Percentiles rank a stretch among this genome's conserved stretches.
Conservation (phyloP, 2,329 filamentous ascomycete species). For the Penicillium fuscoglaucum region DNA sequence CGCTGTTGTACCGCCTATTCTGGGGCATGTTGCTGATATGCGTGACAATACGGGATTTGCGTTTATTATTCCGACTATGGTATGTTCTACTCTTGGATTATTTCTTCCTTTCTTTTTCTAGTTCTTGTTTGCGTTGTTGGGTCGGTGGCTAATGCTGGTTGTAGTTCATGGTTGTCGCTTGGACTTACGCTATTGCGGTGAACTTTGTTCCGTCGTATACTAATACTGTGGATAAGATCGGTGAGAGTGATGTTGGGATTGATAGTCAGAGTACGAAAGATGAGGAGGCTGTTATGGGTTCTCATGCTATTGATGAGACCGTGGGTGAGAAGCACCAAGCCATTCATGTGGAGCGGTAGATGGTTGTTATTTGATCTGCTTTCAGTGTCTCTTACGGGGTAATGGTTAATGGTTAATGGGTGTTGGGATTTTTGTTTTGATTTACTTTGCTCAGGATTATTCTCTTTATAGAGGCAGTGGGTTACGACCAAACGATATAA, state of each 20-base stretch:
- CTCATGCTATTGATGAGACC: slow-evolving; percentile 28
- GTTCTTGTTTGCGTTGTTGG: slow-evolving; percentile 32
- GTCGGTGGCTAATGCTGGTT: slow-evolving; percentile 2
- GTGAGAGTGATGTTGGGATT: slow-evolving; percentile 48
- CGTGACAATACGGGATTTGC: slow-evolving; percentile 61
- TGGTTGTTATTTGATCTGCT: not conserved
- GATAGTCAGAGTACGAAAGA: slow-evolving; percentile 22
- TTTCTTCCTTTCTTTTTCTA: slow-evolving; percentile 14
- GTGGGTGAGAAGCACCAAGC: slow-evolving; percentile 16
- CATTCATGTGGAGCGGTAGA: slow-evolving; percentile 15
- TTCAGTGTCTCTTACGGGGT: not conserved
- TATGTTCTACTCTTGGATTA: slow-evolving; percentile 29
- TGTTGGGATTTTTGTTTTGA: not conserved
- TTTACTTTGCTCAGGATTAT: not conserved
- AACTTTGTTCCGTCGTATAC: slow-evolving; percentile 68
- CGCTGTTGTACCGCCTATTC: slow-evolving; percentile 70
- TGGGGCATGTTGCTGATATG: slow-evolving; percentile 66
- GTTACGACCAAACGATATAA: not conserved
- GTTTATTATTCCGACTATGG: slow-evolving; percentile 65
- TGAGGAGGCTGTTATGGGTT: slow-evolving; percentile 30
- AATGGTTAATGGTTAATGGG: not conserved
- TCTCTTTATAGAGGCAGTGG: not conserved
- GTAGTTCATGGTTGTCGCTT: slow-evolving; percentile 58
- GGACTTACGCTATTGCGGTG: slow-evolving; percentile 59
- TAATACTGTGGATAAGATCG: slow-evolving; percentile 60